These are phyloP conservation scores for Brettanomyces nanus DNA, from an alignment of 805 yeast species.

Conservation along the genomic window DNA sequence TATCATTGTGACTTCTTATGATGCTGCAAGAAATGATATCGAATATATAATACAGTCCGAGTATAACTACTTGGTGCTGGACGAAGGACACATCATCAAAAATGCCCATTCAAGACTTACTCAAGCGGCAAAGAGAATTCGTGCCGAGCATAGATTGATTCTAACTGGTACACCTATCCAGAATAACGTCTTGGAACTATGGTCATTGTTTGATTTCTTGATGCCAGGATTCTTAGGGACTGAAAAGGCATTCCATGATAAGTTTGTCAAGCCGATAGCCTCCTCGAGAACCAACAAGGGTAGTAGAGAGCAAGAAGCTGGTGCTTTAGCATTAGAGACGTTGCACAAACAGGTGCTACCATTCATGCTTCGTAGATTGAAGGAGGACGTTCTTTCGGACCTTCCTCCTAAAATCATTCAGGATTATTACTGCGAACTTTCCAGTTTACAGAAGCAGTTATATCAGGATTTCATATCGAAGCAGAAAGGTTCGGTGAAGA, in stretches of 20 bases:
- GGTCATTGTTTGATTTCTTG: constrained; percentile 95
- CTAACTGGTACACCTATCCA: constrained; percentile 98
- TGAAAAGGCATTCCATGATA: constrained; percentile 86
- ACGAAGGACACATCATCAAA: constrained; percentile 96
- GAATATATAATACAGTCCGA: constrained; percentile 50
- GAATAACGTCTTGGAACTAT: constrained; percentile 88
- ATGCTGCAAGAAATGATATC: constrained; percentile 89
- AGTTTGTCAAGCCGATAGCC: constrained; percentile 97
- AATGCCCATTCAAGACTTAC: constrained; percentile 84
- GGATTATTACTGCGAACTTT: constrained; percentile 93
- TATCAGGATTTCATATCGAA: constrained; percentile 85
- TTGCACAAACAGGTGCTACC: constrained; percentile 95
- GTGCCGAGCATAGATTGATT: constrained; percentile 84
- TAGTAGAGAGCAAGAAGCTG: constrained; percentile 92
- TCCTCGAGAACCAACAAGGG: constrained; percentile 86
- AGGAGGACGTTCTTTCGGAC: constrained; percentile 92
- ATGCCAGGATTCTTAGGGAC: constrained; percentile 99
- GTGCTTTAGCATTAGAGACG: constrained; percentile 92
- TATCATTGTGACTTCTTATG: constrained; percentile 89
- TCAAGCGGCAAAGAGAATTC: constrained; percentile 72
- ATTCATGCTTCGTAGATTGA: constrained; percentile 88
- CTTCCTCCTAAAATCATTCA: constrained; percentile 97
- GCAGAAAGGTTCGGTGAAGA: constrained; percentile 65
- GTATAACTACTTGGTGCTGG: constrained; percentile 91
- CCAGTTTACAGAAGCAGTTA: constrained; percentile 79